A percentile compares a stretch with the other conserved stretches of the same genome.
These are phyloP conservation scores for Kondoa malvinella DNA, from an alignment of 768 basidiomycete genomes.

Conservation along the genomic window DNA sequence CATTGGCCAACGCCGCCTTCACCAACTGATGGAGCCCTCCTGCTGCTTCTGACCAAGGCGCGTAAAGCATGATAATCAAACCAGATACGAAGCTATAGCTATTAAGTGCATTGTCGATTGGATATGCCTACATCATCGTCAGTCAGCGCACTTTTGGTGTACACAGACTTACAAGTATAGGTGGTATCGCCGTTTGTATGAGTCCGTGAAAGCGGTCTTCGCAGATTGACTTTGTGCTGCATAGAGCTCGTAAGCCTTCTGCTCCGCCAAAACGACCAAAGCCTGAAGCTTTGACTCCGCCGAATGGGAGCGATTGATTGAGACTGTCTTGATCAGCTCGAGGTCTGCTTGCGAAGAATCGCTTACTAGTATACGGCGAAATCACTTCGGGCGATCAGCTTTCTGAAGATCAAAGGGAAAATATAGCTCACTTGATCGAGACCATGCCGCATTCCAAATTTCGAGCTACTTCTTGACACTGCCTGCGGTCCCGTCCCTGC, in stretches of 20 bases:
- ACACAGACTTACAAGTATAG: conserved; percentile 68
- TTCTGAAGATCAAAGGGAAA: no score
- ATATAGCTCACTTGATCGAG: no score
- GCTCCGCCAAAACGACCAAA: conserved; percentile 90
- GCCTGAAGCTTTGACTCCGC: conserved; percentile 76
- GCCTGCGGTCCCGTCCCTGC: conserved; percentile 54
- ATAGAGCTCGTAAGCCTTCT: conserved; percentile 75
- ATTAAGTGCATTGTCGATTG: neutral
- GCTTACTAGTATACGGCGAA: conserved; percentile 60
- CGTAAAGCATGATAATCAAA: neutral
- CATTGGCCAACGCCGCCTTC: neutral
- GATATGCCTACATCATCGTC: conserved; percentile 18
- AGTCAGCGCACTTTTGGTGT: conserved; percentile 35
- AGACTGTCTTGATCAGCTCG: conserved; percentile 46
- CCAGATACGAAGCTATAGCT: neutral
- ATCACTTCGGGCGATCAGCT: no score
- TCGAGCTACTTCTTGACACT: conserved; percentile 64
- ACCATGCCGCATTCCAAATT: conserved; percentile 90
- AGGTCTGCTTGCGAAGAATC: conserved; percentile 7
- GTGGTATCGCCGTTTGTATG: conserved; percentile 70
- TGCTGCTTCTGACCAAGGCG: neutral
- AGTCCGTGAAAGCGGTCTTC: conserved; percentile 68
- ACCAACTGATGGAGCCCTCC: neutral
- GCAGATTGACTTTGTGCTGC: conserved; percentile 73
- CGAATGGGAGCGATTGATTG: conserved; percentile 86